Evolutionary conservation across 805 yeast species (phyloP).

Genomic region (Candida pseudoglaebosa): DNA sequence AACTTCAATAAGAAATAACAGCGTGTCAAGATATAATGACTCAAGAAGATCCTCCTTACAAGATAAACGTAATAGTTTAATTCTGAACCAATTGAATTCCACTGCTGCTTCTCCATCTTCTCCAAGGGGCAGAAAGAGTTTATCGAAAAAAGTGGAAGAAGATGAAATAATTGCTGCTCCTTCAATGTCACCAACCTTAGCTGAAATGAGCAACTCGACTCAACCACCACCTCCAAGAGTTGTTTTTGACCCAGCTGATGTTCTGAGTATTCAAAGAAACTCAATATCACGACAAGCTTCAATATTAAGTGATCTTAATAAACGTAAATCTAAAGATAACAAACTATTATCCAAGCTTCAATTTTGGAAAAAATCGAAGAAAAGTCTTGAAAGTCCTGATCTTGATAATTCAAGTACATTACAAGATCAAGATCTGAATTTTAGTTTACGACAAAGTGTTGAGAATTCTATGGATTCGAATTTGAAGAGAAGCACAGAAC

Average conservation of each 20-base stretch:
- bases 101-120: background rate
- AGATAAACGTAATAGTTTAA: conserved; percentile 2
- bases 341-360: conserved; percentile 30
- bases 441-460: conserved; percentile 5
- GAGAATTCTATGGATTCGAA: conserved; percentile 11
- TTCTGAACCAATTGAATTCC: background rate
- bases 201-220: background rate
- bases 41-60: conserved; percentile 5
- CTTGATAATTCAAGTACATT: conserved; percentile 6
- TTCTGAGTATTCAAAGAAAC: conserved; percentile 3
- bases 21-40: conserved; percentile 1
- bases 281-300: conserved; percentile 8
- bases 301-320: conserved; percentile 9
- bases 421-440: conserved; percentile 5
- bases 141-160: background rate
- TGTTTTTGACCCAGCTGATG: background rate
- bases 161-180: background rate
- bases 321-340: conserved; percentile 15
- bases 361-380: conserved; percentile 33
- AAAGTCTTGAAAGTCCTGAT: conserved; percentile 5
- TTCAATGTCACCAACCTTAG: conserved; percentile 1
- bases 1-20: conserved; percentile 17
- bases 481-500: conserved; percentile 3
- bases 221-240: conserved; percentile 2
- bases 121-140: background rate